Conservation (phyloP, 306 rosid species). For the Lathyrus sativus region DNA sequence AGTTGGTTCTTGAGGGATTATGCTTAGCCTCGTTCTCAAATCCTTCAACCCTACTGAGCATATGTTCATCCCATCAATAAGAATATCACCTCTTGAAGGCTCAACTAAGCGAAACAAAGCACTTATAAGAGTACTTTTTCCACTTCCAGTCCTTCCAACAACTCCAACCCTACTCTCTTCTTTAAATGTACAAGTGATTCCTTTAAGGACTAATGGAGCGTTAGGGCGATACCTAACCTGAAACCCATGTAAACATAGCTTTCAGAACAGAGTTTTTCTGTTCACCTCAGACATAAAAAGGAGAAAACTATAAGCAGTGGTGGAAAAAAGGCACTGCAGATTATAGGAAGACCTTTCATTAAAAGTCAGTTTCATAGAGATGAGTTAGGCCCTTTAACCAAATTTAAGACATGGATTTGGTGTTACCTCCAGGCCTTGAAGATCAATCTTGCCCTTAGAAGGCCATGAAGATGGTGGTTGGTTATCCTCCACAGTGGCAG, state of each 20-base stretch:
- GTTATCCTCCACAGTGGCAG: slow-evolving; percentile 52
- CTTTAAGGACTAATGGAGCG: not conserved
- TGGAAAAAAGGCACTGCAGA: too few species aligned
- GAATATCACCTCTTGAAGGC: slow-evolving; percentile 57
- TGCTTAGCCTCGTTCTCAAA: slow-evolving; percentile 68
- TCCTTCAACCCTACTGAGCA: slow-evolving; percentile 75
- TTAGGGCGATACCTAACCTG: slow-evolving; percentile 62
- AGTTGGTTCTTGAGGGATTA: slow-evolving; percentile 67
- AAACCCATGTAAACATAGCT: slow-evolving; percentile 12
- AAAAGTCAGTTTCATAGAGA: too few species aligned
- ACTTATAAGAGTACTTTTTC: slow-evolving; percentile 46
- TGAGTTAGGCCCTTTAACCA: too few species aligned
- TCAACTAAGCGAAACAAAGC: slow-evolving; percentile 82
- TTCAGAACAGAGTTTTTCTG: not conserved
- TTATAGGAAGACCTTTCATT: too few species aligned
- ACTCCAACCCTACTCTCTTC: not conserved
- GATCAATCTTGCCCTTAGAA: slow-evolving; percentile 64
- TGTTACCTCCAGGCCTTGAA: slow-evolving; percentile 58
- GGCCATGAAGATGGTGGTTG: slow-evolving; percentile 82
- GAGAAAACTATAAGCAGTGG: too few species aligned
- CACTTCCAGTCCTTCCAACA: not conserved
- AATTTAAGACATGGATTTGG: not conserved
- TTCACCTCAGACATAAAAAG: too few species aligned
- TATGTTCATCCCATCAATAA: slow-evolving; percentile 29
- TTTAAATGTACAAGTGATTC: not conserved